Evolutionary conservation across 257 asterid genomes (phyloP), one percentile per base, ranked within the genome.

Genomic region (Ilex asprella): DNA sequence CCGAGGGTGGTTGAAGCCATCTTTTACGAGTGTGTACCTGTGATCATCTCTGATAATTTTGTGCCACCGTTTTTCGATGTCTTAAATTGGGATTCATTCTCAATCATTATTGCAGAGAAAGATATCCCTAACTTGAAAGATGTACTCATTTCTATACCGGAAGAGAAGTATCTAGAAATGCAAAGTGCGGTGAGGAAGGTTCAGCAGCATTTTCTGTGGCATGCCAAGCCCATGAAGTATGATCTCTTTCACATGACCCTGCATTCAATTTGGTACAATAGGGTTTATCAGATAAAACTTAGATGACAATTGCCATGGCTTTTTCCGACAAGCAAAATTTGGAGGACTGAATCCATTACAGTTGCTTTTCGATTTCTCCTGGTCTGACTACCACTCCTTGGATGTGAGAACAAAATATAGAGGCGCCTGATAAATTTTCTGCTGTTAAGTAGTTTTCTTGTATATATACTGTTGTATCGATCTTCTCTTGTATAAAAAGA

Each of bases 231-330:
- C 0, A 32, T 70, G 41, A 91, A 76, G 72, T 86, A 86, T 6
- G 98, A 91, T 73, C 83, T 91, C 54, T 91, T 91, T 68, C 98
- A 88, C 78, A 91, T 91, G 98, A 88, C 86, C 61, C 95, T 91
- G 64, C 98, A 91, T 67, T 88, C 96, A 12, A 81, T 91, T 65
- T 91, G 98, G 98, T 81, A 91, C 65, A 91, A 87, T 61, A 66
- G 98, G 69, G 89, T 88, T 66, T 91, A 84, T 55, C 97, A 85
- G 68, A 69, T 84, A 57, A 89, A 87, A 73, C 65, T 67, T 16
- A 78, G 92, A 72, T 87, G 76, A 73, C 72, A 21, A 54, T 55
- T 39, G 46, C 67, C n/a, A 14, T 46, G 52, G 52, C 11, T 46
- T 46, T 3, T 14, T 10, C 1, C 3, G 3, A 12, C n/a, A 11